These are phyloP conservation scores for Cicer pinnatifidum DNA, from an alignment of 306 rosid genomes.

Conservation along the genomic window DNA sequence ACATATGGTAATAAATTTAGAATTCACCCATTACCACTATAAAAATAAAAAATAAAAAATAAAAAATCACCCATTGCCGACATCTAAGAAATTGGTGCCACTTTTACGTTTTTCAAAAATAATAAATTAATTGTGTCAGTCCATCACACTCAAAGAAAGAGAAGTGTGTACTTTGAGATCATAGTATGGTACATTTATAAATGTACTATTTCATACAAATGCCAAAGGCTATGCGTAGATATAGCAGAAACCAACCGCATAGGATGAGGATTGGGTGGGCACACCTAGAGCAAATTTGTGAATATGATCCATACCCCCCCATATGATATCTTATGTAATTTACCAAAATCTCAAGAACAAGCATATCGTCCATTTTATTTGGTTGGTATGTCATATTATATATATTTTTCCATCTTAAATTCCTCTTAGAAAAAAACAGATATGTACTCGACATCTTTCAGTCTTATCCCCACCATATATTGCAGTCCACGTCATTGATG, in stretches of 20 bases:
- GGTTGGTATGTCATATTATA: conserved; percentile 31
- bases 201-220: not conserved
- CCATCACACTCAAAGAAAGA: not conserved
- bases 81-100: too few species aligned
- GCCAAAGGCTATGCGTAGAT: conserved; percentile 7
- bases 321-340: not conserved
- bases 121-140: too few species aligned
- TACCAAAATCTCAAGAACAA: conserved; percentile 39
- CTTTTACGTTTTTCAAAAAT: too few species aligned
- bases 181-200: conserved; percentile 1
- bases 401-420: conserved; percentile 26
- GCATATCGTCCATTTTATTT: conserved; percentile 40
- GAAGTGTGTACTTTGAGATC: not conserved
- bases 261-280: conserved; percentile 27
- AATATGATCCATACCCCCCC: not conserved
- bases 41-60: too few species aligned
- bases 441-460: conserved; percentile 47
- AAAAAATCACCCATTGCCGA: too few species aligned
- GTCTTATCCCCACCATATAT: conserved; percentile 46
- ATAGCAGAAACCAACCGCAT: conserved; percentile 4
- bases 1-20: too few species aligned
- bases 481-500: conserved; percentile 51
- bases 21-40: too few species aligned
- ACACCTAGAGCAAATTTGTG: conserved; percentile 3
- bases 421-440: conserved; percentile 39